Base-by-base conservation (phyloP, 1,284 basidiomycete genomes). In the Puccinia triticina region DNA sequence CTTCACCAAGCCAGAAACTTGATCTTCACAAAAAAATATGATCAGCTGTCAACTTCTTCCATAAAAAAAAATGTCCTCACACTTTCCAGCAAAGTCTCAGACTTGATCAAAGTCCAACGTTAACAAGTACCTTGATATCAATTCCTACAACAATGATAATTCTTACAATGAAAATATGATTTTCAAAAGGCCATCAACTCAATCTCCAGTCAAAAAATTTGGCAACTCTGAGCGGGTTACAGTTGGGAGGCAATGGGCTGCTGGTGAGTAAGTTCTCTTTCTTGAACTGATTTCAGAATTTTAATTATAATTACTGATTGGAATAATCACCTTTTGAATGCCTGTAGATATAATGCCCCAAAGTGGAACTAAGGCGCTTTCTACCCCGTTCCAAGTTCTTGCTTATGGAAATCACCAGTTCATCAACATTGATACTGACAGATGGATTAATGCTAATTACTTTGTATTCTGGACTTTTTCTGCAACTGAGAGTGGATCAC, bases 261-360 rank as follows among this genome's bases (percentile, higher is more conserved):
- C 34, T n/a, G 66, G 37, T 37, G 66, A 40, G 66, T 67, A 67
- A 67, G 66, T n/a, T 10, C n/a, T n/a, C n/a, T n/a, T n/a, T n/a
- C n/a, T n/a, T n/a, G n/a, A n/a, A n/a, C n/a, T n/a, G n/a, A 59
- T 0, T 16, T 14, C 46, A 7, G 14, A 11, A 2, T 64, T 34
- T 7, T 2, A 29, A 59, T n/a, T n/a, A 29, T 11, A 29, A 29
- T 26, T 59, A n/a, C 7, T n/a, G 10, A 59, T 53, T 53, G 23
- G 4, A 21, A 53, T 14, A 53, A 53, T 5, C 12, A 23, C 23
- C 11, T 21, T 53, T n/a, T n/a, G n/a, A n/a, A 53, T 21, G 4
- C 11, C 23, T 21, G n/a, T 37, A 64, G 61, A 34, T 64, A 64
- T 34, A 14, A 34, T 64, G 61, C 61, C 61, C 14, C 32, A 14